Conservation (phyloP, 352 stramenopile species). For the Phytophthora vignae region DNA sequence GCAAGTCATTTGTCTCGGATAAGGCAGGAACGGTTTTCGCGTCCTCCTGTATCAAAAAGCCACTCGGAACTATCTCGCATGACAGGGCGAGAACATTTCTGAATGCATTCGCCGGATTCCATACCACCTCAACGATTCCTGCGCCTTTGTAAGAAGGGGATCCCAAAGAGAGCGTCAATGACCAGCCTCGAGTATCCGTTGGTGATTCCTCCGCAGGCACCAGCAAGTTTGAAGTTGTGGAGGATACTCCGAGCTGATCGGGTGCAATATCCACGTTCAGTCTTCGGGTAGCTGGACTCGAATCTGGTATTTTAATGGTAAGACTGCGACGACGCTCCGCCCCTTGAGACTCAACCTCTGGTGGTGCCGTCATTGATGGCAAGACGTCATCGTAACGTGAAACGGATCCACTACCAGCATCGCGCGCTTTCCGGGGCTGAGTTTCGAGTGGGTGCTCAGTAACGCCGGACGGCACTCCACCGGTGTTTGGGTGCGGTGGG, state of each 20-base stretch:
- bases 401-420: conserved; percentile 8
- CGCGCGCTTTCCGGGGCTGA: conserved; percentile 19
- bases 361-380: conserved; percentile 21
- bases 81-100: conserved; percentile 60
- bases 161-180: conserved; percentile 48
- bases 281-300: conserved; percentile 10
- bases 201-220: conserved; percentile 82
- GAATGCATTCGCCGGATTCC: conserved; percentile 58
- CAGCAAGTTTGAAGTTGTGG: conserved; percentile 58
- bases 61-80: conserved; percentile 47
- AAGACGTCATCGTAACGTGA: conserved; percentile 41
- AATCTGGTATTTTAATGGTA: conserved; percentile 42
- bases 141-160: conserved; percentile 45
- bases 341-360: conserved; percentile 20
- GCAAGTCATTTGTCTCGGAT: conserved; percentile 10
- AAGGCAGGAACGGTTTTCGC: conserved; percentile 5
- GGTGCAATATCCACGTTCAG: conserved; percentile 43
- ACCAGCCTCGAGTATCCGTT: conserved; percentile 66
- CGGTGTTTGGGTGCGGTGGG: conserved; percentile 41
- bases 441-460: conserved; percentile 18
- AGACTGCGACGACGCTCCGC: conserved; percentile 32
- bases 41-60: conserved; percentile 40
- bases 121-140: conserved; percentile 60
- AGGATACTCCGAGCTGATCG: conserved; percentile 52
- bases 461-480: conserved; percentile 3